Evolutionary conservation across 306 rosid species (phyloP).

Genomic region (Vachellia collinsii): DNA sequence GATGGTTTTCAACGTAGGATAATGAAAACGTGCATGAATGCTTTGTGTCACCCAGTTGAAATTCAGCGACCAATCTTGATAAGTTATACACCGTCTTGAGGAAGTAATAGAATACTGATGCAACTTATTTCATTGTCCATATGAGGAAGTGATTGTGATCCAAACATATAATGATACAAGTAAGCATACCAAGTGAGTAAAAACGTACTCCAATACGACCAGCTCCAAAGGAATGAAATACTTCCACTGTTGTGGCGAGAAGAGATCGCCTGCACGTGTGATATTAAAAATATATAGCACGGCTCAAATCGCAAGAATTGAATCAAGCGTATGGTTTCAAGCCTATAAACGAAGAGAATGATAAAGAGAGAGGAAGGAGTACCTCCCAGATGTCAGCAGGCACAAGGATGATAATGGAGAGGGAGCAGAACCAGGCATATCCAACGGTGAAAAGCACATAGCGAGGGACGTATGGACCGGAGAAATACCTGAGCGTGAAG

Average conservation of each 20-base stretch:
- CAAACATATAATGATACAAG: constrained; percentile 30
- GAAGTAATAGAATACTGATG: constrained; percentile 11
- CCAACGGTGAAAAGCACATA: constrained; percentile 89
- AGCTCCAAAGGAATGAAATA: constrained; percentile 97
- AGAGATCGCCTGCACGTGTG: constrained; percentile 58
- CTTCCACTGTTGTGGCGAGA: constrained; percentile 64
- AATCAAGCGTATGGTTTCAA: background rate
- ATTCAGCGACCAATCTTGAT: background rate
- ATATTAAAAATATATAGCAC: background rate
- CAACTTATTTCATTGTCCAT: background rate
- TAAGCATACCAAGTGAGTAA: constrained; percentile 80
- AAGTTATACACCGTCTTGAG: background rate
- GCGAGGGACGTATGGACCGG: constrained; percentile 85
- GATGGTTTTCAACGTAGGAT: constrained; percentile 1
- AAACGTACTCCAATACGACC: constrained; percentile 99
- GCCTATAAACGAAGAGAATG: background rate
- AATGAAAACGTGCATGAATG: constrained; percentile 13
- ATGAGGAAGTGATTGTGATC: constrained; percentile 12
- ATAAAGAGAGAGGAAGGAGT: constrained; percentile 2
- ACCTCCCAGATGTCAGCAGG: constrained; percentile 99
- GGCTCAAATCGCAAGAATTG: background rate
- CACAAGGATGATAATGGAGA: constrained; percentile 88
- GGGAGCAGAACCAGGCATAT: constrained; percentile 92
- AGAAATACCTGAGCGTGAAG: constrained; percentile 77
- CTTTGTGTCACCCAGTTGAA: background rate